phyloP scores from a whole-genome alignment of 768 basidiomycete genomes.

The Cyclocybe cylindracea region DNA sequence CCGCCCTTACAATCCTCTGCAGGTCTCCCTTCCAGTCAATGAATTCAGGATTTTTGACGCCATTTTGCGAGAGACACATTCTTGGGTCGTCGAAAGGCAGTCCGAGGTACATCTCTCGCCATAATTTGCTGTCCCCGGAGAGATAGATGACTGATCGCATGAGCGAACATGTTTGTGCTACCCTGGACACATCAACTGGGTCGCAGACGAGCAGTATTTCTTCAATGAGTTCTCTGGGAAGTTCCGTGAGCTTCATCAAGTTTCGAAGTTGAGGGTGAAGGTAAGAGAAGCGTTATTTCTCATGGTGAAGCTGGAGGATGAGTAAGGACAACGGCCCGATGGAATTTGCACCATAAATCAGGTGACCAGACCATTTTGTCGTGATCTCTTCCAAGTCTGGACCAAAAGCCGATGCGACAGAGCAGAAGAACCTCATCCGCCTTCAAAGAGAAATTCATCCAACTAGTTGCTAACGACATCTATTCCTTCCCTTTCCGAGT shows the following conservation, averaged over 20 bases:
- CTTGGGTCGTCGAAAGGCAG: conserved; percentile 68
- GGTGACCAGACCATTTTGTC: too few relatives aligned
- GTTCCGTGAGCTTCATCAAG: conserved; percentile 29
- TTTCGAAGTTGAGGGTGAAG: background rate
- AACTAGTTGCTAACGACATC: too few relatives aligned
- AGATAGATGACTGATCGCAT: conserved; percentile 45
- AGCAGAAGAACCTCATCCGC: too few relatives aligned
- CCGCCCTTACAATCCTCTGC: conserved; percentile 56
- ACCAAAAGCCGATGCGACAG: too few relatives aligned
- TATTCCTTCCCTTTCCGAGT: background rate
- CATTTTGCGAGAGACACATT: conserved; percentile 39
- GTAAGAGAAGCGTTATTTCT: background rate
- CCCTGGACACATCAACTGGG: conserved; percentile 56
- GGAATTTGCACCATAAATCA: too few relatives aligned
- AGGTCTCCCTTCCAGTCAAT: conserved; percentile 57
- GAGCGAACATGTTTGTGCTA: conserved; percentile 51
- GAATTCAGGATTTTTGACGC: conserved; percentile 24
- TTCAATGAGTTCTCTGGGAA: conserved; percentile 65
- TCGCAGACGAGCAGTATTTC: conserved; percentile 56
- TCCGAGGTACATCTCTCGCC: conserved; percentile 66
- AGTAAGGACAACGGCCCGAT: too few relatives aligned
- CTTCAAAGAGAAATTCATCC: too few relatives aligned
- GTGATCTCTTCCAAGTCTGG: too few relatives aligned
- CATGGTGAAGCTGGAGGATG: background rate
- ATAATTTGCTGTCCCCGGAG: conserved; percentile 48